phyloP scores from a whole-genome alignment of 805 yeast genomes.

The Saccharomyces mikatae region DNA sequence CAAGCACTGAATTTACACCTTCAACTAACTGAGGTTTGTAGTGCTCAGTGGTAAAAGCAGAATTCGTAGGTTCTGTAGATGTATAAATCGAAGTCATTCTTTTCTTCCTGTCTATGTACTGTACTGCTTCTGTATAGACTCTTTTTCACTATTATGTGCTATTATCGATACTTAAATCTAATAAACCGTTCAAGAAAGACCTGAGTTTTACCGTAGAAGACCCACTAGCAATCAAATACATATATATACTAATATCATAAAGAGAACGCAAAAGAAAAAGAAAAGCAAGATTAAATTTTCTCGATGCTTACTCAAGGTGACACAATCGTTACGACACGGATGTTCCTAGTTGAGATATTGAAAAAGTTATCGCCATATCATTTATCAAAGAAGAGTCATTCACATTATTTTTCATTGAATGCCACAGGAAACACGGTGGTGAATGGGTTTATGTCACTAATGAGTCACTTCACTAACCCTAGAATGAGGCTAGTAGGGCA shows the following conservation, averaged over 20 bases:
- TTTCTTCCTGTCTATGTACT: background rate
- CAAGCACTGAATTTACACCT: conserved; percentile 48
- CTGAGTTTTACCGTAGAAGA: background rate
- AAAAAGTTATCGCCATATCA: background rate
- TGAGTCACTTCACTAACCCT: background rate
- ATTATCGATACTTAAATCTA: background rate
- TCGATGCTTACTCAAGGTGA: background rate
- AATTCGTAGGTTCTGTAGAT: conserved; percentile 24
- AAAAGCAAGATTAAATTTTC: background rate
- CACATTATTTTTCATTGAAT: background rate
- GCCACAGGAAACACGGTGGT: background rate
- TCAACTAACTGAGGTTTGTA: conserved; percentile 29
- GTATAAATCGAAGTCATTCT: conserved; percentile 22
- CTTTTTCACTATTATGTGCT: background rate
- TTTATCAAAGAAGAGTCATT: background rate
- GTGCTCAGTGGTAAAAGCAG: conserved; percentile 24
- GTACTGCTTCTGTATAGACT: background rate
- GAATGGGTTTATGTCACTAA: background rate
- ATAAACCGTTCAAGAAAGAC: background rate
- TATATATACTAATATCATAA: background rate
- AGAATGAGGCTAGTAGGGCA: background rate
- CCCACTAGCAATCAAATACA: background rate
- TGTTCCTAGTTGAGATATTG: background rate
- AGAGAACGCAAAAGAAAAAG: background rate
- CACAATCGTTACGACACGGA: background rate